Conservation (phyloP, 306 rosid genomes). For the Fragaria iinumae region DNA sequence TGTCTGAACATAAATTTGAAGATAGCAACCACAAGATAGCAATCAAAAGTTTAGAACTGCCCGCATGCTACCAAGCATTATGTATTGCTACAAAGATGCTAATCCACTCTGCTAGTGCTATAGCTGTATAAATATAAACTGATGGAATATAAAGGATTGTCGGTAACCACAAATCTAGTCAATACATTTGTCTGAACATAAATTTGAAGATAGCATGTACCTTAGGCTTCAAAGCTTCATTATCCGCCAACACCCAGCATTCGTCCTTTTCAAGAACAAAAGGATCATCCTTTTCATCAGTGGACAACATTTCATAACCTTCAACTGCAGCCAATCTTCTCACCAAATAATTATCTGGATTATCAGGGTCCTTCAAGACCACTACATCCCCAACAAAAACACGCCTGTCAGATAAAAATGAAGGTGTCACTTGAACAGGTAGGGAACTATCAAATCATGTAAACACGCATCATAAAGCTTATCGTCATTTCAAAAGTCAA, state of each 20-base stretch:
- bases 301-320: slow-evolving; percentile 91
- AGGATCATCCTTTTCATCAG: slow-evolving; percentile 74
- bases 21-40: neutral
- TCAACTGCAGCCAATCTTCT: slow-evolving; percentile 87
- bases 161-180: no score
- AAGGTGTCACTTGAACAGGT: neutral
- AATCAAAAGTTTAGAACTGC: neutral
- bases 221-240: slow-evolving; percentile 75
- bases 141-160: no score
- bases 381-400: slow-evolving; percentile 94
- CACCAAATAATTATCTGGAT: slow-evolving; percentile 54
- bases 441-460: neutral
- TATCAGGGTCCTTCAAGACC: slow-evolving; percentile 81
- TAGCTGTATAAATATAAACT: neutral
- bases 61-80: neutral
- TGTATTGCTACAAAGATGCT: neutral
- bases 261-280: slow-evolving; percentile 74
- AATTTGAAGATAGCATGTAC: slow-evolving; percentile 40
- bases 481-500: neutral
- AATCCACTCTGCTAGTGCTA: neutral
- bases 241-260: slow-evolving; percentile 95
- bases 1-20: neutral
- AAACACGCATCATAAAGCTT: slow-evolving; percentile 1
- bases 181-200: no score
- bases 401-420: slow-evolving; percentile 56